Base-by-base conservation (phyloP, 2,329 filamentous ascomycete species). In the Cryphonectria naterciae region DNA sequence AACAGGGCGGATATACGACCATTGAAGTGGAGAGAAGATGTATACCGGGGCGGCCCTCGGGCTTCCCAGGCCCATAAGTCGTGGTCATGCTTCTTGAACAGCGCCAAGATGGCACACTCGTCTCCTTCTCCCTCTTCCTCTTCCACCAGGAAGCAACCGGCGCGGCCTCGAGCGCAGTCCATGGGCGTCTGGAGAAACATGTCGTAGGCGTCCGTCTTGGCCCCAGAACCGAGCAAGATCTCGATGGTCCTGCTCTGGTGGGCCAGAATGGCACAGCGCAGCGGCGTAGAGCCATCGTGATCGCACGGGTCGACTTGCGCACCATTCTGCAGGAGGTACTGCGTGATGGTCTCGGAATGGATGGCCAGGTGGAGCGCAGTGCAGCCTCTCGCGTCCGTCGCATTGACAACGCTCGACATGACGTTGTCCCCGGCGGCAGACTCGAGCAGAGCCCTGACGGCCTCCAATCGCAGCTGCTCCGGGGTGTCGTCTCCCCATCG, bases 111-210 rank as follows among this genome's bases (percentile, higher is more conserved):
- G 25, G 6, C 52, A 32, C 52, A 56, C 52, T 28, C 52, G 11
- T 56, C 52, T 32, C 15, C 52, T 17, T 56, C 52, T 32, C 32
- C 52, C 13, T 56, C n/a, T 3, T 15, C 25, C 25, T 56, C 52
- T 13, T 56, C 10, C 25, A 32, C 52, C 52, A 17, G 25, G 52
- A 56, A 56, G 25, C 49, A 54, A 25, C 22, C 49, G 10, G 49
- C 49, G n/a, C 49, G 49, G n/a, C n/a, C n/a, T 25, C 49, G 49
- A 25, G 49, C 49, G 8, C 49, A 54, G n/a, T 54, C 49, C 49
- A 54, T 25, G n/a, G 49, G 49, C n/a, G 49, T 54, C 49, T 54
- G 49, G n/a, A 54, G 49, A 25, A 54, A 54, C 49, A 54, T 54
- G n/a, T 54, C 49, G 49, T 54, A 54, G 49, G 49, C 49, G n/a